phyloP scores from a whole-genome alignment of 805 yeast species.

The Candida sanyiensis region DNA sequence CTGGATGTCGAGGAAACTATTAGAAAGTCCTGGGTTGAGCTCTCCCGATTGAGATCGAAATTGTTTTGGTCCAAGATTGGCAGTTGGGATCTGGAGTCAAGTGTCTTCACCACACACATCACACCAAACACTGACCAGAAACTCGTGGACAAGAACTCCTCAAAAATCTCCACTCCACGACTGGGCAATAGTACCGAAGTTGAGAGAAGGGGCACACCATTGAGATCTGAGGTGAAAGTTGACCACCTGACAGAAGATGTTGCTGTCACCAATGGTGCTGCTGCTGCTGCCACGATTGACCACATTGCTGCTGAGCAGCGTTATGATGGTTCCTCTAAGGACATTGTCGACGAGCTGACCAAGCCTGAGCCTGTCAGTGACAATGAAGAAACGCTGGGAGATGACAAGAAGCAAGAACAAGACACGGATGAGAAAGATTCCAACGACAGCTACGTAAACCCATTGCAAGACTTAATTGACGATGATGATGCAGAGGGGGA shows the following conservation, averaged over 20 bases:
- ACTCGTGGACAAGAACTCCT: not conserved
- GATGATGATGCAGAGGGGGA: slow-evolving; percentile 1
- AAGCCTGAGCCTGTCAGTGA: slow-evolving; percentile 1
- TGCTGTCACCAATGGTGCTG: no score
- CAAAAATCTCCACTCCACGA: not conserved
- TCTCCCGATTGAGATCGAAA: slow-evolving; percentile 58
- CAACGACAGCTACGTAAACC: slow-evolving; percentile 1
- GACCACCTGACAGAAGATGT: no score
- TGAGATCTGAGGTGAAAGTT: slow-evolving; percentile 5
- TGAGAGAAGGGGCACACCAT: slow-evolving; percentile 3
- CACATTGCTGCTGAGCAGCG: not conserved
- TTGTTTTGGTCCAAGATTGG: slow-evolving; percentile 85
- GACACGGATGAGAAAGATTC: slow-evolving; percentile 3
- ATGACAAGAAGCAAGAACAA: slow-evolving; percentile 1
- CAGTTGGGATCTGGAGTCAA: slow-evolving; percentile 52
- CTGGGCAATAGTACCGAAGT: no score
- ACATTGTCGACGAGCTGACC: slow-evolving; percentile 5
- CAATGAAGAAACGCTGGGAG: not conserved
- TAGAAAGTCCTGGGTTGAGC: slow-evolving; percentile 57
- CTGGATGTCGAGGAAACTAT: slow-evolving; percentile 39
- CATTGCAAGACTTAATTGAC: slow-evolving; percentile 4
- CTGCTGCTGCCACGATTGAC: slow-evolving; percentile 8
- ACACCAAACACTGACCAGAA: slow-evolving; percentile 18
- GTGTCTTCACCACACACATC: slow-evolving; percentile 30
- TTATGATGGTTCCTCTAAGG: slow-evolving; percentile 6